Evolutionary conservation across 805 yeast genomes (phyloP).

Genomic region (Wickerhamiella occidentalis): DNA sequence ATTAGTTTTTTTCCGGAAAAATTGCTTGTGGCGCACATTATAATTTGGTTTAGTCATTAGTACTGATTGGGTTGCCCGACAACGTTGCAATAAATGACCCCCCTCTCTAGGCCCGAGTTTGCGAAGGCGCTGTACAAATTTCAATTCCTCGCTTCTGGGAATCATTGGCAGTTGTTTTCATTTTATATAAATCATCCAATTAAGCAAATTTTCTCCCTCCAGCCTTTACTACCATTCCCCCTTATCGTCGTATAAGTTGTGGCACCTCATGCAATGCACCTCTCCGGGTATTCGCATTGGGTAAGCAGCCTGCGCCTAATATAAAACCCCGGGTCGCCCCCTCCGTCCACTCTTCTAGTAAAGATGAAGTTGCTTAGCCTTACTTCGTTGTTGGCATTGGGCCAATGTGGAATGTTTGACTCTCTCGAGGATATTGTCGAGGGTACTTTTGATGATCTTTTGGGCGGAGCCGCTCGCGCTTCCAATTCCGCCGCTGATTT

Average conservation of each 20-base stretch:
- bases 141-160: too few species aligned
- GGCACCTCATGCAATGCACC: conserved; percentile 6
- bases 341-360: not conserved
- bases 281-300: not conserved
- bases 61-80: not conserved
- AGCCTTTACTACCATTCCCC: too few species aligned
- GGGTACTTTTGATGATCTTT: conserved; percentile 6
- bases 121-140: too few species aligned
- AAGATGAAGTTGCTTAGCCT: conserved; percentile 8
- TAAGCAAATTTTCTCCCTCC: not conserved
- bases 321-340: not conserved
- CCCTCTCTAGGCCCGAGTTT: not conserved
- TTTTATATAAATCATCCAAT: too few species aligned
- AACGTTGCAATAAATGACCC: not conserved
- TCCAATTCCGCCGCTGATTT: conserved; percentile 10
- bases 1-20: too few species aligned
- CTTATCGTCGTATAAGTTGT: conserved; percentile 4
- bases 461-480: not conserved
- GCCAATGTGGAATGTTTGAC: conserved; percentile 10
- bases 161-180: too few species aligned
- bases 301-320: conserved; percentile 1
- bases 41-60: not conserved
- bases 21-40: not conserved
- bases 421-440: conserved; percentile 9
- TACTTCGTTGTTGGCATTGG: conserved; percentile 9